Evolutionary conservation across 495 filamentous ascomycete species (phyloP), one percentile per base, ranked within the genome.

Genomic region (Neurospora sp.): DNA sequence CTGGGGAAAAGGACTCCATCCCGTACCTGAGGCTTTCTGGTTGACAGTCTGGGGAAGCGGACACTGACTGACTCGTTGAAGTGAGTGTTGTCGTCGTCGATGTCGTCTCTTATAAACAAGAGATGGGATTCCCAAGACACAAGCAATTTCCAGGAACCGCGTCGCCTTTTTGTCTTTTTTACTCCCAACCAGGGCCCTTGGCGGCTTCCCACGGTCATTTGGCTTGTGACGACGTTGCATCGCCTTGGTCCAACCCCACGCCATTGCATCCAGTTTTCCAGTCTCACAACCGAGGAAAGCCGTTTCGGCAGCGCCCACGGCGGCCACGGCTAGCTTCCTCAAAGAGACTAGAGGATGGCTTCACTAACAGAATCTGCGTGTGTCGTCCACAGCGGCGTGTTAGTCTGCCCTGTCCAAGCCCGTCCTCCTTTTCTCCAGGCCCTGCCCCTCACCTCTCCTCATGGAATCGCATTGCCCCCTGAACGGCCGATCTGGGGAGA

Each of bases 401-500:
- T 61, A 61, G 53, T 31, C 53, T 61, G 4, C 53, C 27, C 53
- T 35, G 53, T 11, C 46, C 20, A 22, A 16, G 22, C 22, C 12
- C 27, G 11, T 61, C 53, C 53, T 61, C 53, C 53, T 31, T 61
- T 61, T 14, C 53, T 61, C 53, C 53, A 61, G 53, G 61, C 22
- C 71, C 37, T 73, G 69, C 73, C 77, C 76, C 78, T 75, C 72
- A 31, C 71, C 68, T 69, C 68, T 31, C 48, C 61, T 59, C 40
- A 42, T 42, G 31, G 41, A 42, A 31, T 61, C 53, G 53, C 53
- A 31, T 61, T 31, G 12, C 40, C 37, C 76, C 74, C 75, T 77
- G 79, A 76, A 73, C 76, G 76, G 75, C 75, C 77, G 79, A 75
- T 42, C 66, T 69, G 71, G 72, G 44, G 40, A 46, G 37, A 39